These are phyloP conservation scores for Amaranthus palmeri DNA, from an alignment of 148 eudicot species.

Conservation along the genomic window DNA sequence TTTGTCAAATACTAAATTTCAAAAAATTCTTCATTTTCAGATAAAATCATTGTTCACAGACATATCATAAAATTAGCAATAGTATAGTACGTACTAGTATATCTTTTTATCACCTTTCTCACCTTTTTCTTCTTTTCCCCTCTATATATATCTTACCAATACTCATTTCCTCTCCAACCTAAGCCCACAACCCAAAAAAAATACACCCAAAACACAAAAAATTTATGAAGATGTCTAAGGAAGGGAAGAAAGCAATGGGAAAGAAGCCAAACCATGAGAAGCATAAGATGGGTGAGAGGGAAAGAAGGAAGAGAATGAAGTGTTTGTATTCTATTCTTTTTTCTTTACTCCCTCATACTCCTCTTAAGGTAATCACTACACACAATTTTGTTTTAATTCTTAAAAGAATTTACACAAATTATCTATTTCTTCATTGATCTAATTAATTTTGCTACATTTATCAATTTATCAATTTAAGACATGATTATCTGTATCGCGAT, in stretches of 20 bases:
- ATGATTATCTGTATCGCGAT: no score
- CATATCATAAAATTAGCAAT: no score
- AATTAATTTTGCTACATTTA: no score
- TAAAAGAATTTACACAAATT: no score
- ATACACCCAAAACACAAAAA: no score
- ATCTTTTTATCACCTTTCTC: neutral
- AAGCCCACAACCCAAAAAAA: neutral
- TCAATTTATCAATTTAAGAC: no score
- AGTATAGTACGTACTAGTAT: neutral
- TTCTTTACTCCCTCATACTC: conserved; percentile 58
- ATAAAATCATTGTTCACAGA: no score
- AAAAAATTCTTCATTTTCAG: no score
- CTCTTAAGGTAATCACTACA: conserved; percentile 44
- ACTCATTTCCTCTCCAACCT: neutral
- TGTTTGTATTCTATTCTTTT: conserved; percentile 55
- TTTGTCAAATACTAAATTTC: no score
- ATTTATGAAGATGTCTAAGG: conserved; percentile 8
- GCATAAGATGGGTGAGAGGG: conserved; percentile 70
- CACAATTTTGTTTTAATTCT: neutral
- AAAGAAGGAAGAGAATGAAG: conserved; percentile 80
- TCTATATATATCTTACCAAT: neutral
- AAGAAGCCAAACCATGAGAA: conserved; percentile 40
- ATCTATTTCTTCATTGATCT: no score
- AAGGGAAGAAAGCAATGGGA: conserved; percentile 20
- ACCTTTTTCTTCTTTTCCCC: neutral